Base-by-base conservation (phyloP, 352 stramenopile genomes). In the Phytophthora kernoviae region DNA sequence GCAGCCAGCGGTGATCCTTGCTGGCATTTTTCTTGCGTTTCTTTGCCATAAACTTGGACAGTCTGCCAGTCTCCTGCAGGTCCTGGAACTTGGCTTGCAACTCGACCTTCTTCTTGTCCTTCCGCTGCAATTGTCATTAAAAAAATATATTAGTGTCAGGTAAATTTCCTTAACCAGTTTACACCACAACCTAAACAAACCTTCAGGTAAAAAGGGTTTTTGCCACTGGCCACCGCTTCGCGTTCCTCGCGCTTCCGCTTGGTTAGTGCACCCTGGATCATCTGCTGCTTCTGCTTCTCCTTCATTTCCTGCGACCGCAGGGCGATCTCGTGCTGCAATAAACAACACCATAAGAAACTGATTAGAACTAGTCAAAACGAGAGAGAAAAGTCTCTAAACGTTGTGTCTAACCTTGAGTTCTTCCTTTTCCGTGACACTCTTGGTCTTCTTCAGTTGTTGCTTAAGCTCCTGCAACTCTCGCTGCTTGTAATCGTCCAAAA, bases 21-120 rank as follows among this genome's bases (percentile, higher is more conserved):
- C 85, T 94, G 41, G 91, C 90, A 64, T 97, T 97, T 76, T 96
- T 96, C 77, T 96, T 97, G 48, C 91, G 81, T 58, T 96, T 96
- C 69, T 97, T 97, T 48, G 91, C 88, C 88, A 98, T 93, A 59
- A 96, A 97, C 65, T 96, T 97, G 47, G 85, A 90, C 45, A 98
- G 66, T 41, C 83, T 88, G n/a, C 91, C 91, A 15, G 77, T 85
- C 40, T 94, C 84, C 58, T 94, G 79, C 24, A 98, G 65, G 48
- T 94, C 87, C 58, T 97, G 80, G 77, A 96, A 98, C 59, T 96
- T 95, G 71, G 91, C 78, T 24, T 96, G 79, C 22, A 97, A 74
- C 67, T 96, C 90, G 27, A 97, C 40, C 57, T 88, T 91, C 58
- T 96, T 96, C 81, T 96, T 95, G 77, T 97, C 91, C 54, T 94